Evolutionary conservation across 352 stramenopile species (phyloP).

Genomic region (Achlya hypogyna): DNA sequence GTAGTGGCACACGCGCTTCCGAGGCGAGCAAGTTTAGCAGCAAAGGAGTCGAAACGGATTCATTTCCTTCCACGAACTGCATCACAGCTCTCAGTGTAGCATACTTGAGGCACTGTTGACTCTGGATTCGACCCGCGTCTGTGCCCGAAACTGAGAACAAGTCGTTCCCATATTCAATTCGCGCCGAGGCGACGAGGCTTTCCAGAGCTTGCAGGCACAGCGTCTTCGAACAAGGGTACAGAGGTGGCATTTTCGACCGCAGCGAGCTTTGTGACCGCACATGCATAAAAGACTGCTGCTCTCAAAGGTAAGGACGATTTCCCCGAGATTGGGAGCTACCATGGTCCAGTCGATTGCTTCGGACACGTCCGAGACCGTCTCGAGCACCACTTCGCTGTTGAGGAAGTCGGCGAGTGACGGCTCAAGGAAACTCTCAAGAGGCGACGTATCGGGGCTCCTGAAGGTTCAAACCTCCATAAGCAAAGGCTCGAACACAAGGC

Average conservation of each 20-base stretch:
- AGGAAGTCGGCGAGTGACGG: neutral
- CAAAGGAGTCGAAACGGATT: neutral
- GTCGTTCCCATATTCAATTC: neutral
- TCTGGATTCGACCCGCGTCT: neutral
- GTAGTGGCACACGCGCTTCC: neutral
- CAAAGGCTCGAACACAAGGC: neutral
- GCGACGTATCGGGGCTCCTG: neutral
- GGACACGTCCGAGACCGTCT: neutral
- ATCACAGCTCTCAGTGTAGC: neutral
- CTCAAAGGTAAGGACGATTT: neutral
- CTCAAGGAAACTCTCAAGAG: neutral
- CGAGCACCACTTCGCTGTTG: constrained; percentile 1
- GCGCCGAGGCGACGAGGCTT: neutral
- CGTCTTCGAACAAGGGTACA: neutral
- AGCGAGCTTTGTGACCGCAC: neutral
- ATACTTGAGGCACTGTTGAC: constrained; percentile 5
- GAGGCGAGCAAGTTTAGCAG: neutral
- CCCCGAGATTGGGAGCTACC: neutral
- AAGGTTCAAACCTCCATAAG: neutral
- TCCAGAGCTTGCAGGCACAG: neutral
- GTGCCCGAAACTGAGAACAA: neutral
- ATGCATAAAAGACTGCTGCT: neutral
- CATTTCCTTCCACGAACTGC: neutral
- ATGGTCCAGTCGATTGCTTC: constrained; percentile 5
- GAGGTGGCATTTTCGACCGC: neutral